Evolutionary conservation across 1,284 basidiomycete genomes (phyloP).

Genomic region (Crucibulum parvulum): DNA sequence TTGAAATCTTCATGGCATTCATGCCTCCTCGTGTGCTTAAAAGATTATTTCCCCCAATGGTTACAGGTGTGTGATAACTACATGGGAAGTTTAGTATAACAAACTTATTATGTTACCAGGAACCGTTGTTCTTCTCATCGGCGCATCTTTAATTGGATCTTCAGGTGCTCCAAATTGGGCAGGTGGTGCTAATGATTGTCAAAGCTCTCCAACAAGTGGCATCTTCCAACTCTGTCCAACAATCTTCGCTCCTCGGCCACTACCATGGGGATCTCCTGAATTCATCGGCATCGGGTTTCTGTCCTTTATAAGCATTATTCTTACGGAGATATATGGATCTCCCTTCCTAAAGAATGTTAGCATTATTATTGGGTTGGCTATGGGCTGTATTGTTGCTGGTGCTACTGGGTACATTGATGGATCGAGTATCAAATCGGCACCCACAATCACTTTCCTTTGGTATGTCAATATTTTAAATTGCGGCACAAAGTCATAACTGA

Average conservation of each 20-base stretch:
- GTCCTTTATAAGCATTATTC: constrained; percentile 78
- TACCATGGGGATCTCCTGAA: constrained; percentile 67
- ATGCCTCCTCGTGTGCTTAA: constrained; percentile 69
- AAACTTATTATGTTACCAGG: constrained; percentile 37
- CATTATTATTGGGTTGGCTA: constrained; percentile 73
- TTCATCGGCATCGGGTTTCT: constrained; percentile 82
- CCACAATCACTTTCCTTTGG: constrained; percentile 85
- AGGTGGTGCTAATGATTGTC: constrained; percentile 79
- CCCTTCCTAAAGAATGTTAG: constrained; percentile 85
- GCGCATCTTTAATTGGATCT: constrained; percentile 74
- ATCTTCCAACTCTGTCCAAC: constrained; percentile 76
- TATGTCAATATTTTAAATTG: neutral
- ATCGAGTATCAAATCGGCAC: constrained; percentile 66
- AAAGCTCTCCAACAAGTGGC: constrained; percentile 63
- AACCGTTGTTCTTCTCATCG: constrained; percentile 80
- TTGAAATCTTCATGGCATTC: constrained; percentile 83
- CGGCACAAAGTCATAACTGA: neutral
- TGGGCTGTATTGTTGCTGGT: constrained; percentile 83
- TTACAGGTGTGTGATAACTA: constrained; percentile 47
- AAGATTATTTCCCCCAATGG: constrained; percentile 81
- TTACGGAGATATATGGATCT: constrained; percentile 81
- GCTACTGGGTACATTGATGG: constrained; percentile 77
- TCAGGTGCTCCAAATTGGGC: constrained; percentile 86
- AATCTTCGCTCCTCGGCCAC: constrained; percentile 63
- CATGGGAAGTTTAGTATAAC: neutral